Evolutionary conservation across 345 rosid genomes (phyloP), one percentile per base, ranked within the genome.

Genomic region (Cochlearia excelsa): DNA sequence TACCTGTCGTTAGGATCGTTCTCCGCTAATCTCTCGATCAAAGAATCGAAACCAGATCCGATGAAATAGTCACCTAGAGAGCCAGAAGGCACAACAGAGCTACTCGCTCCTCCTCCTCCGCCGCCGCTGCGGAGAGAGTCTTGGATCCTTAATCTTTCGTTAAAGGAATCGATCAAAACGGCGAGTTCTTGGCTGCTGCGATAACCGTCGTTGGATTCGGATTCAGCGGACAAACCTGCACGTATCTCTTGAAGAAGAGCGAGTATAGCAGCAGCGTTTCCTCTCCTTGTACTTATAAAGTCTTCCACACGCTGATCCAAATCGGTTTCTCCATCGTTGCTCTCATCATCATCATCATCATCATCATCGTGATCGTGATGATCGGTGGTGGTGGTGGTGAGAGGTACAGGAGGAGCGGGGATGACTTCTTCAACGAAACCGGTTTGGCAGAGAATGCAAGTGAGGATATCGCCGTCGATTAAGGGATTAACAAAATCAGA

Each of bases 11-110:
- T 84, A 0, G 83, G 84, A 29, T 86, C 92, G 44, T 75, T 88
- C 61, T 88, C 96, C 1, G 86, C 95, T 62, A 91, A 73, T 66
- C 87, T 92, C 56, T 88, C 85, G 78, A 91, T 69, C 74, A 88
- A 68, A 68, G 76, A 44, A 56, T 88, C 95, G 54, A 88, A 74
- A 26, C 92, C 88, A 61, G 98, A 90, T 54, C 98, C 95, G 5
- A 79, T 54, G 72, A 91, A 82, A 70, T 91, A 88, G 58, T 91
- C 88, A 8, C 92, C 88, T 8, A 88, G 63, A 27, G 95, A 80
- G 35, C 86, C 81, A 35, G 74, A 52, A 2, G 76, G 74, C 44
- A 72, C 43, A 9, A 52, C 9, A 50, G 5, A 16, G 23, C 23
- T 16, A 16, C 23, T 16, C 23, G 23, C 23, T 16, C 23, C 23